A percentile compares a stretch with the other conserved stretches of the same genome.
phyloP scores from a whole-genome alignment of 2,329 filamentous ascomycete genomes.

The Beauveria brongniartii region DNA sequence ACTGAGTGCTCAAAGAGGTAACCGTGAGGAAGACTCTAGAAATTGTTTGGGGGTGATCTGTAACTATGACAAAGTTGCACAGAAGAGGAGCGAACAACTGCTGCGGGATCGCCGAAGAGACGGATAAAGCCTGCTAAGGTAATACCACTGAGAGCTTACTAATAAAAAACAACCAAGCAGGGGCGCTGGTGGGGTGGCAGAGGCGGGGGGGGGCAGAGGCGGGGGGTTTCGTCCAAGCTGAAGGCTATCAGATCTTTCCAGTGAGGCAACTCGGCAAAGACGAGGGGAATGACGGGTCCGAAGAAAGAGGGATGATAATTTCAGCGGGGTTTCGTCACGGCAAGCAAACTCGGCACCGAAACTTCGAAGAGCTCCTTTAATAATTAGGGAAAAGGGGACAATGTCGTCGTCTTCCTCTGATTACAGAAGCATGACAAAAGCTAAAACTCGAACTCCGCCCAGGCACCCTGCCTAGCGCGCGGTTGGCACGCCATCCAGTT shows the following conservation, averaged over 20 bases:
- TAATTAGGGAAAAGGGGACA: neutral
- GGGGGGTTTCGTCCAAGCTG: neutral
- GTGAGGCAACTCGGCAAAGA: too few species aligned
- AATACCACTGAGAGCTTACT: neutral
- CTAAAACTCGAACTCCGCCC: neutral
- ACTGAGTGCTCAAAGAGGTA: neutral
- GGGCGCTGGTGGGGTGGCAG: neutral
- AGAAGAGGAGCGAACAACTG: neutral
- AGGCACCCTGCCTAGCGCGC: neutral
- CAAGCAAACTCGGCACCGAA: neutral
- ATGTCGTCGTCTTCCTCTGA: neutral
- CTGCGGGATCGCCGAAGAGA: neutral
- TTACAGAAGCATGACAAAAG: constrained; percentile 10
- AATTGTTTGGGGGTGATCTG: too few species aligned
- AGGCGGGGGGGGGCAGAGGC: neutral
- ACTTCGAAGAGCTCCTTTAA: neutral
- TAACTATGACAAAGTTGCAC: neutral
- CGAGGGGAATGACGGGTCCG: neutral
- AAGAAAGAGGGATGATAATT: neutral
- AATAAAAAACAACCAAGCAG: neutral
- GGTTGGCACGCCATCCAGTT: neutral
- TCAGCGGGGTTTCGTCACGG: neutral
- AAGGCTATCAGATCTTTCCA: neutral
- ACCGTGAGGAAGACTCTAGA: neutral
- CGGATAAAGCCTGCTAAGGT: neutral